Base-by-base conservation (phyloP, 345 rosid genomes). In the Lumnitzera littorea region DNA sequence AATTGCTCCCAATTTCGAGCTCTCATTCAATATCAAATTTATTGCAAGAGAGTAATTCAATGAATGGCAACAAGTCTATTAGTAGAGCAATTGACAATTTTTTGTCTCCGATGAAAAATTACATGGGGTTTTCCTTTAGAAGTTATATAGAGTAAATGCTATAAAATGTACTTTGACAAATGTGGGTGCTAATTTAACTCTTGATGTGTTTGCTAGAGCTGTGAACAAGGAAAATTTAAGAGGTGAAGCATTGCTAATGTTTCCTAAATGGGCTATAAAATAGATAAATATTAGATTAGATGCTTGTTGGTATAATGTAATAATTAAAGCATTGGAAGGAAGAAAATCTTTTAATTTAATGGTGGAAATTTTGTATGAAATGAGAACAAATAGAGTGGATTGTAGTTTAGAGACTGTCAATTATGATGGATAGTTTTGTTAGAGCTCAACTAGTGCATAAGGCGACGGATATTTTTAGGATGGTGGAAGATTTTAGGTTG, bases 111-210 rank as follows among this genome's bases (percentile, higher is more conserved):
- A 85, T 49, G 96, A 92, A 57, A 82, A 74, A 72, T 59, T 89
- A 41, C 78, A 94, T 71, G 96, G 98, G n/a, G 86, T 89, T 55
- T 89, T 92, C 75, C 84, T 87, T 62, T 96, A 85, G 57, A 92
- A 82, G 48, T 24, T 84, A 65, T 82, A 59, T 16, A 85, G 96
- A 0, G 78, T 63, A 70, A 66, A 69, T 31, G 91, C 87, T 3
- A 51, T 80, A 52, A 82, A 81, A 23, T 62, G 59, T 47, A 81
- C 87, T 55, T 71, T 92, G 62, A 64, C 62, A 3, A 73, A 74
- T 58, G 80, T 73, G 23, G 72, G 78, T 15, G 76, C 82, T 20
- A 76, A 64, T 55, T 66, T 92, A 72, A 80, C 78, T 64, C 48
- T 78, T 0, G 85, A 89, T 15, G 48, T 82, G 69, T 77, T 92